Percentiles rank a stretch among this genome's conserved stretches.
phyloP scores from a whole-genome alignment of 2,329 filamentous ascomycete genomes.

The Fusarium penzigii region DNA sequence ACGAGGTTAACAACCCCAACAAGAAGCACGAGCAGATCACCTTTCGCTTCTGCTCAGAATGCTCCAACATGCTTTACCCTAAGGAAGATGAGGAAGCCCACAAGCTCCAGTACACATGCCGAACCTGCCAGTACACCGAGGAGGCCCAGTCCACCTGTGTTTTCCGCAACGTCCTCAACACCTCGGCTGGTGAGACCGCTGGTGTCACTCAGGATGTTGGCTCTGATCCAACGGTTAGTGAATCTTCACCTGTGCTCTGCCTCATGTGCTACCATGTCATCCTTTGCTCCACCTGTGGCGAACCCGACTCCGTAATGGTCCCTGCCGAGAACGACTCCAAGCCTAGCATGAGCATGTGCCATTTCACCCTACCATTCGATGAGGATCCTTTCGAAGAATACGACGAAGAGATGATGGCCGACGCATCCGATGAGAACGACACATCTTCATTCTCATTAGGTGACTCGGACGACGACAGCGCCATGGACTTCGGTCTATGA shows the following conservation, averaged over 20 bases:
- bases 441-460: slow-evolving; percentile 1
- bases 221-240: slow-evolving; percentile 97
- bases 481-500: not conserved
- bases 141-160: slow-evolving; percentile 86
- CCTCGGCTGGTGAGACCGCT: slow-evolving; percentile 88
- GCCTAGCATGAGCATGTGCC: slow-evolving; percentile 32
- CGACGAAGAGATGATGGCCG: slow-evolving; percentile 39
- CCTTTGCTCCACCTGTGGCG: slow-evolving; percentile 43
- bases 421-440: slow-evolving; percentile 18
- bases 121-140: slow-evolving; percentile 91
- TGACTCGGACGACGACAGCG: not conserved
- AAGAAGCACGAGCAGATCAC: slow-evolving; percentile 77
- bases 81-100: slow-evolving; percentile 87
- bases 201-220: slow-evolving; percentile 97
- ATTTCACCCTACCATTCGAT: slow-evolving; percentile 31
- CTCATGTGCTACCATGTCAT: slow-evolving; percentile 48
- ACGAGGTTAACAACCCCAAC: slow-evolving; percentile 44
- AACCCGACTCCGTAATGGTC: slow-evolving; percentile 26
- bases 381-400: slow-evolving; percentile 40
- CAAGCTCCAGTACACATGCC: slow-evolving; percentile 91
- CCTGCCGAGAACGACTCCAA: slow-evolving; percentile 16
- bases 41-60: slow-evolving; percentile 98
- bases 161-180: slow-evolving; percentile 92
- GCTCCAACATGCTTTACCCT: slow-evolving; percentile 97
- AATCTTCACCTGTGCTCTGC: slow-evolving; percentile 45